A percentile compares a stretch with the other conserved stretches of the same genome.
Conservation (phyloP, 2,329 filamentous ascomycete genomes). For the Chaetomium olivaceum region DNA sequence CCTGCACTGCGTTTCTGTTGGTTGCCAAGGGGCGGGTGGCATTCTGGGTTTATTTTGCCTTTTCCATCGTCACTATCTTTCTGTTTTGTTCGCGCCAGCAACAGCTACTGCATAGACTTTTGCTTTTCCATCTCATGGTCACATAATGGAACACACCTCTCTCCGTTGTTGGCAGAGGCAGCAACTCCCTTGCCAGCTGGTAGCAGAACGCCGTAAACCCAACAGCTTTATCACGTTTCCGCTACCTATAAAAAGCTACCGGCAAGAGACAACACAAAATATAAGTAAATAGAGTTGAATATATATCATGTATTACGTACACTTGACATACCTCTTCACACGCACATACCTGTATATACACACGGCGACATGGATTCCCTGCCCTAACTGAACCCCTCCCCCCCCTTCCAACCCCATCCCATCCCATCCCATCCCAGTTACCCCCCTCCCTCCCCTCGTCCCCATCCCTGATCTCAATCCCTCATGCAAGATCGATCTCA, state of each 20-base stretch:
- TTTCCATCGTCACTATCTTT: neutral
- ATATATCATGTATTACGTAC: neutral
- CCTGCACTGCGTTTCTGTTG: neutral
- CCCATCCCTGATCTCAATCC: neutral
- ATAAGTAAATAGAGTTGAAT: too few relatives aligned
- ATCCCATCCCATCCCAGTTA: neutral
- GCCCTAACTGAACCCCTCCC: neutral
- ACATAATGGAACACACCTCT: neutral
- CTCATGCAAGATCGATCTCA: conserved; percentile 9
- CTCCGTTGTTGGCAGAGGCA: neutral
- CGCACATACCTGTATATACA: too few relatives aligned
- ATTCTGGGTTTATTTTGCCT: neutral
- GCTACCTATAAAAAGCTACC: too few relatives aligned
- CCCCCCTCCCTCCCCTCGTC: neutral
- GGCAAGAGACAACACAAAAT: too few relatives aligned
- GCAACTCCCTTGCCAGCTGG: neutral
- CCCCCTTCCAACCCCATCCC: too few relatives aligned
- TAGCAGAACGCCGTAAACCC: neutral
- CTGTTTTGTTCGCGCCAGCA: neutral
- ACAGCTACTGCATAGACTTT: neutral
- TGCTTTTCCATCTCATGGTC: neutral
- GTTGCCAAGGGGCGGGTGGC: neutral
- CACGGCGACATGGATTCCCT: neutral
- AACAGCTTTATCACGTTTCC: neutral
- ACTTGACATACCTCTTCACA: neutral